Conservation (phyloP, 768 basidiomycete species). For the Suillus subalutaceus region DNA sequence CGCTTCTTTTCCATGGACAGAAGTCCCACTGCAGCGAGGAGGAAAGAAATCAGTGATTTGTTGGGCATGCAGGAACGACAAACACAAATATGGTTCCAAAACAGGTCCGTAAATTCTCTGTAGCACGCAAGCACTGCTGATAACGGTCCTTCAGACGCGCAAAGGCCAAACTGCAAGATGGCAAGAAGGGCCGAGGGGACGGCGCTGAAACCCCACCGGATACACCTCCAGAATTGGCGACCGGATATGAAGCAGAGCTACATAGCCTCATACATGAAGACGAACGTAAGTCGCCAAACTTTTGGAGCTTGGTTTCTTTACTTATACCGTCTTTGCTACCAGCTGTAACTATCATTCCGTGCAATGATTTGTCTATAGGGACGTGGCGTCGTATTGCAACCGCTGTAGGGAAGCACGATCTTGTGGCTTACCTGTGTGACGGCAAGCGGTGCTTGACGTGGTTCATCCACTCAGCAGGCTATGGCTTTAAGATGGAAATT, state of each 20-base stretch:
- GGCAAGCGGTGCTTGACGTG: conserved; percentile 67
- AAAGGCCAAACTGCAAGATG: conserved; percentile 75
- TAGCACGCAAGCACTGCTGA: conserved; percentile 3
- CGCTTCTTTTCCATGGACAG: conserved; percentile 67
- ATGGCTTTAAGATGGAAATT: conserved; percentile 85
- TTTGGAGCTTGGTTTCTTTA: neutral
- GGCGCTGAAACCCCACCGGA: conserved; percentile 45
- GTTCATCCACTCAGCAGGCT: conserved; percentile 76
- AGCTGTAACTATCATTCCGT: conserved; percentile 80
- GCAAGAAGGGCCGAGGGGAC: conserved; percentile 47
- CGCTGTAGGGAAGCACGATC: conserved; percentile 55
- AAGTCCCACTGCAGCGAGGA: conserved; percentile 69
- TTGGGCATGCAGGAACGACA: conserved; percentile 86
- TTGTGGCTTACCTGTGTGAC: conserved; percentile 78
- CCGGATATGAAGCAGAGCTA: conserved; percentile 60
- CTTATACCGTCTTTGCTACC: neutral
- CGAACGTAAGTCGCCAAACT: conserved; percentile 55
- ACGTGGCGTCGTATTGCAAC: conserved; percentile 77
- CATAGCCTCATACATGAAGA: conserved; percentile 73
- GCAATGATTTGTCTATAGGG: conserved; percentile 74
- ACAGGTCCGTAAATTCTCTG: conserved; percentile 46
- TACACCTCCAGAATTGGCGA: conserved; percentile 52
- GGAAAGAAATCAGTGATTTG: conserved; percentile 72
- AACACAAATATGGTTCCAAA: conserved; percentile 91
- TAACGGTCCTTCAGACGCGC: conserved; percentile 58